Evolutionary conservation across 192 early-diverging fungal genomes (phyloP), one percentile per base, ranked within the genome.

Genomic region (Podila epicladia): DNA sequence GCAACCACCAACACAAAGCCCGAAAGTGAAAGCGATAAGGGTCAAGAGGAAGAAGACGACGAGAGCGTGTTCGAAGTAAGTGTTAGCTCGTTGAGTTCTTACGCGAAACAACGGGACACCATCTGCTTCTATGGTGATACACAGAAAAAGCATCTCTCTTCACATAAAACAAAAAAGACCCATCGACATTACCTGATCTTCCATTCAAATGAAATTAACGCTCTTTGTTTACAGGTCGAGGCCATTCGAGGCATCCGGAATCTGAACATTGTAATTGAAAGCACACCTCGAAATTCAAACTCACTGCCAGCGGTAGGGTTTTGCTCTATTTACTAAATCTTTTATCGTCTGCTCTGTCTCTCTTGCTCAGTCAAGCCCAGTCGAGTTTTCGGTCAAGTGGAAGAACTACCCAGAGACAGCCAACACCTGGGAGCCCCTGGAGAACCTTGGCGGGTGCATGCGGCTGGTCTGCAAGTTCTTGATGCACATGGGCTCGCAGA

Each of bases 341-440:
- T 55, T 22, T 24, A 24, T 55, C n/a, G n/a, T 55, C 9, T 24
- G 8, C 29, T 29, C 29, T 29, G 29, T 29, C 29, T n/a, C n/a
- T 9, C 2, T 45, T 45, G 9, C 41, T n/a, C 24, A 55, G 53
- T 3, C 20, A 5, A 9, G 9, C n/a, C 53, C 53, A 24, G 24
- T 33, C 22, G 59, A 74, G 29, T 91, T 83, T 59, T 67, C 69
- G 58, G 84, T 91, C 37, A 89, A 89, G 58, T 91, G 90, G 90
- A 67, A 82, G n/a, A 86, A 83, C 0, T 91, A 85, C 22, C 64
- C 69, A 2, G 70, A 80, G 28, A 72, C 68, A 2, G 79, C 85
- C 17, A 87, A 88, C 79, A 89, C 90, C 0, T 91, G 90, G 90
- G 90, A 91, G 48, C 69, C 62, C 7, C 83, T 89, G 51, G 84